Conservation (phyloP, 2,329 filamentous ascomycete genomes). For the Alternaria gansuensis region DNA sequence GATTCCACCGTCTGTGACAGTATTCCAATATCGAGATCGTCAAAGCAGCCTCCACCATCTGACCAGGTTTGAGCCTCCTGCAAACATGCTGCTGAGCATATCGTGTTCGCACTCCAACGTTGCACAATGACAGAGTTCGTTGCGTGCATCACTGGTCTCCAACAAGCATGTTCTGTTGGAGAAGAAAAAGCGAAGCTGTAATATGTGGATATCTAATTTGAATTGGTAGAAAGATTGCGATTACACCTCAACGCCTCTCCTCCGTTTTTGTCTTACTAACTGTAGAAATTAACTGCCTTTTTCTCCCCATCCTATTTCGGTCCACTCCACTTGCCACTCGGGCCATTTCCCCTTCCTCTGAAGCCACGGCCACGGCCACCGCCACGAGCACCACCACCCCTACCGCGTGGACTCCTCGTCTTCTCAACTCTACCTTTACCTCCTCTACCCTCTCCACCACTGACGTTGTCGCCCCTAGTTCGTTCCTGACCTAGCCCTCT, state of each 20-base stretch:
- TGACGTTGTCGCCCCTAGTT: constrained; percentile 39
- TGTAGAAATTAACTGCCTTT: not conserved
- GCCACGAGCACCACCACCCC: constrained; percentile 22
- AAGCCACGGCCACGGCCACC: constrained; percentile 19
- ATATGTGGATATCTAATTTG: constrained; percentile 1
- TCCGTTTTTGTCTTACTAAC: constrained; percentile 13
- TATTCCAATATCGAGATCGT: not conserved
- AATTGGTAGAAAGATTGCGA: not conserved
- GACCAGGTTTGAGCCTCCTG: not conserved
- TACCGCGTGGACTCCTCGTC: constrained; percentile 19
- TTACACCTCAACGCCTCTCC: constrained; percentile 6
- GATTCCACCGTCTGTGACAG: not conserved
- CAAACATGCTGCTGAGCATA: not conserved
- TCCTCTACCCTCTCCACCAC: constrained; percentile 31
- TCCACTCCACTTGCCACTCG: constrained; percentile 20
- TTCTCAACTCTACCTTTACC: constrained; percentile 27
- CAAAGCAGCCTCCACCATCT: not conserved
- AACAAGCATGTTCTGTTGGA: not conserved
- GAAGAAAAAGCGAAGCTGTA: not conserved
- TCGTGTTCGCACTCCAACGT: not conserved
- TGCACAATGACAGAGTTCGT: not conserved
- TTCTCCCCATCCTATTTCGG: constrained; percentile 12
- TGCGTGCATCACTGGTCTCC: not conserved
- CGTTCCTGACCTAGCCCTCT: constrained; percentile 52
- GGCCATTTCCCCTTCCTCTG: constrained; percentile 18